A percentile compares a stretch with the other conserved stretches of the same genome.
Evolutionary conservation across 352 stramenopile species (phyloP).

Genomic region (Globisporangium nodosum): DNA sequence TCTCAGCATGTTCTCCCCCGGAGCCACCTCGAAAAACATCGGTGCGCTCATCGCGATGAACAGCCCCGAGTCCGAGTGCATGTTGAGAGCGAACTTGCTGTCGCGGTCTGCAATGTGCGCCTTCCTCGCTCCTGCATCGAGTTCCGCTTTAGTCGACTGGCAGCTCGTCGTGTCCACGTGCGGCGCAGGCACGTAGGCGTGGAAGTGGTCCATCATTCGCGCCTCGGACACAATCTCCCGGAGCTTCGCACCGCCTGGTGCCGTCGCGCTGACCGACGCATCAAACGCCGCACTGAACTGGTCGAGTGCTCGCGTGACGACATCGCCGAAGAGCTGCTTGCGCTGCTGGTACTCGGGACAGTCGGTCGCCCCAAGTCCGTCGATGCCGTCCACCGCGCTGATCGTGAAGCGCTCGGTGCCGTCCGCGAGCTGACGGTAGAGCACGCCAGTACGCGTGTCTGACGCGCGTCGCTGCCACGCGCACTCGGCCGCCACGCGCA

Average conservation of each 20-base stretch:
- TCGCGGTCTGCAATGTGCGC: background rate
- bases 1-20: background rate
- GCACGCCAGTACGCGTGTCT: background rate
- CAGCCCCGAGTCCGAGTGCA: slow-evolving; percentile 20
- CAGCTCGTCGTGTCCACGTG: background rate
- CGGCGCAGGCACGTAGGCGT: slow-evolving; percentile 14
- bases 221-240: slow-evolving; percentile 7
- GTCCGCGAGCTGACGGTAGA: slow-evolving; percentile 12
- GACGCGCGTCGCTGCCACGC: background rate
- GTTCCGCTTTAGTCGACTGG: too few relatives aligned
- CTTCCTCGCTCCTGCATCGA: background rate
- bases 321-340: slow-evolving; percentile 12
- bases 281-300: slow-evolving; percentile 12
- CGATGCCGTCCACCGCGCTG: slow-evolving; percentile 9
- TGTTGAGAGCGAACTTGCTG: slow-evolving; percentile 8
- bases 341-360: slow-evolving; percentile 14
- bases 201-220: slow-evolving; percentile 18
- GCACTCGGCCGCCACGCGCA: slow-evolving; percentile 9
- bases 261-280: background rate
- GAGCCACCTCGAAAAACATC: slow-evolving; percentile 11
- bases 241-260: background rate
- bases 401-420: slow-evolving; percentile 18
- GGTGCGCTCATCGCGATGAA: slow-evolving; percentile 19
- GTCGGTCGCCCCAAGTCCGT: slow-evolving; percentile 1
- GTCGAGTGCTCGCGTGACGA: slow-evolving; percentile 8